Percentiles rank a stretch among this genome's conserved stretches.
Evolutionary conservation across 2,329 filamentous ascomycete genomes (phyloP).

Genomic region (Aquanectria penicillioides): DNA sequence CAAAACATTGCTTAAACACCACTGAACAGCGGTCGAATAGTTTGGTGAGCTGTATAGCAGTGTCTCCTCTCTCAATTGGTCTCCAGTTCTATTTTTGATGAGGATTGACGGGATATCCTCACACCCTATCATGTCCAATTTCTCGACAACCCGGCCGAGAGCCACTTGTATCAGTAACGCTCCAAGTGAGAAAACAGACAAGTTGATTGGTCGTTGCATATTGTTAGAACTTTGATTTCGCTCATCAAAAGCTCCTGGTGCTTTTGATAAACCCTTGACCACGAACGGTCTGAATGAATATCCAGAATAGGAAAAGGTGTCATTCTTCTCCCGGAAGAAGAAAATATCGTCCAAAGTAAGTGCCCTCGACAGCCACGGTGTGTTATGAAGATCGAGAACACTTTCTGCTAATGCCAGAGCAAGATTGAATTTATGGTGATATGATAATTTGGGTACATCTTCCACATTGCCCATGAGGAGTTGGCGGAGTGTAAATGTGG

Average conservation of each 20-base stretch:
- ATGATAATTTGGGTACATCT: not conserved
- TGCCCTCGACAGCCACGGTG: not conserved
- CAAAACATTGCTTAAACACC: not conserved
- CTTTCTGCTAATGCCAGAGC: not conserved
- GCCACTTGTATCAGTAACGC: conserved; percentile 1
- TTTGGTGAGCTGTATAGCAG: conserved; percentile 1
- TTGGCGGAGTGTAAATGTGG: not conserved
- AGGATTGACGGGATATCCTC: too few relatives aligned
- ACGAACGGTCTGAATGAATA: not conserved
- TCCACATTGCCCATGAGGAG: not conserved
- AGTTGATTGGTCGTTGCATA: not conserved
- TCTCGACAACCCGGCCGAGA: not conserved
- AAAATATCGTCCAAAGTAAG: conserved; percentile 18
- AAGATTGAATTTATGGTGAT: not conserved
- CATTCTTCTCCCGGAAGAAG: not conserved
- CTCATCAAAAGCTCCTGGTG: not conserved
- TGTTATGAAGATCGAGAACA: conserved; percentile 15
- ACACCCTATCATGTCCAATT: not conserved
- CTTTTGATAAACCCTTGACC: not conserved
- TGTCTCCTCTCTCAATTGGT: not conserved
- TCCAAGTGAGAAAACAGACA: not conserved
- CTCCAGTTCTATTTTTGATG: not conserved
- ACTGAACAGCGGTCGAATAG: not conserved
- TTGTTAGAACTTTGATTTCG: not conserved
- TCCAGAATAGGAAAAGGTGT: too few relatives aligned